Conservation (phyloP, 2,329 filamentous ascomycete genomes). For the Endoconidiophora laricicola region DNA sequence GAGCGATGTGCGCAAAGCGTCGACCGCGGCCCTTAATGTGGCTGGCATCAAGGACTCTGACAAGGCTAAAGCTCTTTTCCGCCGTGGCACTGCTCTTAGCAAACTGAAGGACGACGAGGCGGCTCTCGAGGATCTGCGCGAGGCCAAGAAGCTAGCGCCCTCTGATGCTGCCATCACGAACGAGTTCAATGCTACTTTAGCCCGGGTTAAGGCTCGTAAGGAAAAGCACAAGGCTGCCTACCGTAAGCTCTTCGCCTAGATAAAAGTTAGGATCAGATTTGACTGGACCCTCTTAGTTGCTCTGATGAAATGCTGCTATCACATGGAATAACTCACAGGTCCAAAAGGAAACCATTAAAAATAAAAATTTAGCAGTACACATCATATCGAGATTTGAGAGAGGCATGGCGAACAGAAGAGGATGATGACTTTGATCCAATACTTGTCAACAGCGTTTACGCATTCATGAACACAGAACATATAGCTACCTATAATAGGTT, state of each 20-base stretch:
- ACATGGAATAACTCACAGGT: neutral
- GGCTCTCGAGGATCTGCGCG: constrained; percentile 57
- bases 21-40: constrained; percentile 56
- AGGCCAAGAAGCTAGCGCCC: constrained; percentile 60
- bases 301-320: neutral
- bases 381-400: too few relatives aligned
- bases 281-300: constrained; percentile 8
- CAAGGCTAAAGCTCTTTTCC: constrained; percentile 76
- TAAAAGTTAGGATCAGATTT: constrained; percentile 5
- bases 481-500: too few relatives aligned
- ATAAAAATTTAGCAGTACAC: neutral
- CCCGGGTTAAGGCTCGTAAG: constrained; percentile 50
- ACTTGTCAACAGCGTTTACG: too few relatives aligned
- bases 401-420: neutral
- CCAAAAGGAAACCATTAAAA: neutral
- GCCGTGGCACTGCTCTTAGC: constrained; percentile 59
- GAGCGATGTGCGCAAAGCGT: constrained; percentile 52
- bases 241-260: constrained; percentile 64
- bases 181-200: constrained; percentile 66
- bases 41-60: constrained; percentile 53
- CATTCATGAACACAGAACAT: too few relatives aligned
- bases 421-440: neutral
- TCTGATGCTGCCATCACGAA: constrained; percentile 56
- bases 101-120: constrained; percentile 71
- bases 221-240: constrained; percentile 87